Base-by-base conservation (phyloP, 1,139 yeast species). In the Diutina scorzettiae region DNA sequence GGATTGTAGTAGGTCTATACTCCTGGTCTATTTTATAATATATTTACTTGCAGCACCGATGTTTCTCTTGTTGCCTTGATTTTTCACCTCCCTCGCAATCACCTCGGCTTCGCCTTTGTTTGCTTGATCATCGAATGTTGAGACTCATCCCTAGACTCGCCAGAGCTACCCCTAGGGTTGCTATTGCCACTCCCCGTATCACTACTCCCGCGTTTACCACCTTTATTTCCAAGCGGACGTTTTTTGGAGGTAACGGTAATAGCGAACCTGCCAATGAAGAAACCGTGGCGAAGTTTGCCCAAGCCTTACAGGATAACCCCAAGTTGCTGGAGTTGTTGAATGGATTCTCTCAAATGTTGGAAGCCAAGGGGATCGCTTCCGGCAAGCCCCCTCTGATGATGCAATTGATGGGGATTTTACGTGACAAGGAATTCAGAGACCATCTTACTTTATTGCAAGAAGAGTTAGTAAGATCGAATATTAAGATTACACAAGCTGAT, bases 301-400 rank as follows among this genome's bases (percentile, higher is more conserved):
- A n/a, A 1, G 39, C 39, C 9, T 23, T 34, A 12, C 27, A 34
- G 23, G 39, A 34, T 14, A 34, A 34, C 39, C 39, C 39, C 39
- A 23, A 23, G 14, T 34, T 34, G 24, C 27, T 23, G 20, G 39
- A 34, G 16, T 21, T 34, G 19, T 34, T 34, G 24, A 23, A 11
- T 9, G 39, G 39, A 6, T 34, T 34, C 28, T 23, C 28, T 19
- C 12, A 18, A n/a, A 12, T 34, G 8, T 34, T 34, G 28, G 39
- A 23, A 8, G 27, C 21, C 24, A 34, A 34, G 39, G 39, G 39
- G 7, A 34, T 34, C 8, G 27, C 39, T 14, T 14, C 17, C 14
- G 39, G 39, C 19, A 12, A 34, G 17, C 39, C 39, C 11, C 39
- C 39, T 3, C 16, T 23, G 6, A 20, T 34, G 27, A 34, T 34